phyloP scores from a whole-genome alignment of 139 green algal species.

The Coelastrella sp. region DNA sequence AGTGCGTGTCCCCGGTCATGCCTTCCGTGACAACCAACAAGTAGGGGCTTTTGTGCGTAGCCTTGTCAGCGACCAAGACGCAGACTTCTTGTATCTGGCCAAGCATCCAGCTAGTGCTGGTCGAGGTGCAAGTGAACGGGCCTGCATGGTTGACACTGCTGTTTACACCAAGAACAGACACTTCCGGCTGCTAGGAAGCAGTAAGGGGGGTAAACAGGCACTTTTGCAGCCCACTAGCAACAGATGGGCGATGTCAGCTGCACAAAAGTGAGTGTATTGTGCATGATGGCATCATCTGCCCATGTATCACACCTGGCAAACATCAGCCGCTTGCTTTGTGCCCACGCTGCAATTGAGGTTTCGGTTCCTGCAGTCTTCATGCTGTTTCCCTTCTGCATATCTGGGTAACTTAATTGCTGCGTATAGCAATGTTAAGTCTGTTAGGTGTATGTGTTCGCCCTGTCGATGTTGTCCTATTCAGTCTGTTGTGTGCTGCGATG shows the following conservation, averaged over 20 bases:
- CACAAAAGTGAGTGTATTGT: conserved; percentile 11
- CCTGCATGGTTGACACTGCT: conserved; percentile 74
- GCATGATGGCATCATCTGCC: too few relatives aligned
- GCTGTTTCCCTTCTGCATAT: too few relatives aligned
- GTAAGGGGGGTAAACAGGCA: conserved; percentile 74
- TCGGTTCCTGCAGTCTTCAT: too few relatives aligned
- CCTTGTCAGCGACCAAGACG: conserved; percentile 1
- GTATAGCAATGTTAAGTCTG: too few relatives aligned
- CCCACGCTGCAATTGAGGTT: too few relatives aligned
- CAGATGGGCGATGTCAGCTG: conserved; percentile 37
- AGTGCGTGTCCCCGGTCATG: conserved; percentile 70
- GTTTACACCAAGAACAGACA: conserved; percentile 86
- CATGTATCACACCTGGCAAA: too few relatives aligned
- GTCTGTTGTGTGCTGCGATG: not conserved
- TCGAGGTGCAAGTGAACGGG: not conserved
- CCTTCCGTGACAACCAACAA: conserved; percentile 64
- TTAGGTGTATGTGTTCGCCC: too few relatives aligned
- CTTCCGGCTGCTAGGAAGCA: conserved; percentile 77
- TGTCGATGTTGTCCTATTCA: too few relatives aligned
- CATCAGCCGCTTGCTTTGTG: too few relatives aligned
- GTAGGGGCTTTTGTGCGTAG: conserved; percentile 49
- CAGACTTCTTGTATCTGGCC: conserved; percentile 5
- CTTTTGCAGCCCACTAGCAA: conserved; percentile 29
- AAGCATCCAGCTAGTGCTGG: not conserved
- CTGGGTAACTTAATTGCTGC: too few relatives aligned